Evolutionary conservation across 768 basidiomycete species (phyloP), one percentile per base, ranked within the genome.

Genomic region (Rhodotorula babjevae): DNA sequence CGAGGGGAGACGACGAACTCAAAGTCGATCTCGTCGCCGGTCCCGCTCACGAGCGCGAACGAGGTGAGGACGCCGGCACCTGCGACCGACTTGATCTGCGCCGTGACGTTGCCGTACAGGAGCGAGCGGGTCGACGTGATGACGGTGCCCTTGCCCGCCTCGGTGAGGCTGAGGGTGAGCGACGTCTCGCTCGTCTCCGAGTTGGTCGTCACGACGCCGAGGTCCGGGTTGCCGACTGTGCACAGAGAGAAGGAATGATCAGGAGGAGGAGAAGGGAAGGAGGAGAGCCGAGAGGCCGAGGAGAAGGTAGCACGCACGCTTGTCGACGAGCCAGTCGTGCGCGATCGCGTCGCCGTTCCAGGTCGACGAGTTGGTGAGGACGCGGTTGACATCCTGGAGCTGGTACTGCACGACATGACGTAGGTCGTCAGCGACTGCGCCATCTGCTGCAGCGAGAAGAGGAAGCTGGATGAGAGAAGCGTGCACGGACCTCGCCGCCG

Each of bases 71-170:
- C 75, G 4, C 79, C 79, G 0, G 65, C 61, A 62, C 71, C 76
- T 18, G 73, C 72, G 9, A 77, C 77, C 0, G 79, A 67, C 66
- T 79, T 68, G n/a, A 76, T 77, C 31, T 66, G 62, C 33, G 65
- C 69, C 1, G 75, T 74, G 47, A 81, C 79, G 23, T 73, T 74
- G 19, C 80, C 81, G 70, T 80, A 81, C 31, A 78, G 76, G 16
- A 81, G 61, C 31, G 81, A 81, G 2, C 79, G 70, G 0, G 81
- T 81, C 0, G 79, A 79, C 3, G 78, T 78, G 67, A 82, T 72
- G 56, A 73, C 76, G 2, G 80, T 82, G 0, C 81, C 81, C 36
- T 78, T 76, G 19, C 67, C 36, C 10, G 63, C 53, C 23, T 64
- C 27, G 4, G 55, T 55, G 18, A 72, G 36, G 42, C 44, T 61